A percentile compares a stretch with the other conserved stretches of the same genome.
Conservation (phyloP, 495 filamentous ascomycete species). For the Parathielavia hyrcaniae region DNA sequence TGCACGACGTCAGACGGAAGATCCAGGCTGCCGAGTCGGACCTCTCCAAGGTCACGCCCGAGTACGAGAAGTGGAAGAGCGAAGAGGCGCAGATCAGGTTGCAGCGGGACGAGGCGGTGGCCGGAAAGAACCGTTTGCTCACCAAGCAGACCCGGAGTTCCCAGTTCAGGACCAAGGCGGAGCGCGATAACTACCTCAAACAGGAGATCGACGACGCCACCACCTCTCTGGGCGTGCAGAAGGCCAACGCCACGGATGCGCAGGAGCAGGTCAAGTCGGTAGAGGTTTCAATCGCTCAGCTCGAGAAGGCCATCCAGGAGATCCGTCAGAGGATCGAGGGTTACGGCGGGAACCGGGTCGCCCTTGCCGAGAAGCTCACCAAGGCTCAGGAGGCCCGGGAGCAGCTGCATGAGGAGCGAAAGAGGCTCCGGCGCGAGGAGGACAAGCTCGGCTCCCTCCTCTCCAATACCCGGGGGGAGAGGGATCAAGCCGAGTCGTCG, state of each 20-base stretch:
- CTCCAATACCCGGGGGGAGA: conserved; percentile 64
- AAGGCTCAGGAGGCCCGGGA: conserved; percentile 76
- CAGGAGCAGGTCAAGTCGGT: conserved; percentile 77
- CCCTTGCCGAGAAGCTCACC: conserved; percentile 64
- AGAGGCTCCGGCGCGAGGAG: conserved; percentile 86
- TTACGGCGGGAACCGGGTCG: conserved; percentile 64
- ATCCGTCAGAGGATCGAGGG: conserved; percentile 71
- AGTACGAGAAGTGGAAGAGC: conserved; percentile 64
- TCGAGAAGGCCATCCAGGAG: conserved; percentile 66
- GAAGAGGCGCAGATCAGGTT: conserved; percentile 64
- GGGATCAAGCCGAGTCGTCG: conserved; percentile 65
- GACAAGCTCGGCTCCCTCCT: conserved; percentile 74
- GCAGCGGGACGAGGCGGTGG: conserved; percentile 69
- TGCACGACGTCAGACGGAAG: conserved; percentile 64
- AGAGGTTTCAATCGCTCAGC: conserved; percentile 58
- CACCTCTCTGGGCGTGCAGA: conserved; percentile 65
- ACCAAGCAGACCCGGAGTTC: conserved; percentile 91
- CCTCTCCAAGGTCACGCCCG: conserved; percentile 62
- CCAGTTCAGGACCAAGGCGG: conserved; percentile 78
- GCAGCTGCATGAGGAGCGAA: conserved; percentile 76
- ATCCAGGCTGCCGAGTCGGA: conserved; percentile 73
- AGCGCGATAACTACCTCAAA: conserved; percentile 78
- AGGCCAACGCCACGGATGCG: conserved; percentile 72
- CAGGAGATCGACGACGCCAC: conserved; percentile 78
- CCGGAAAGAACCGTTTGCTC: conserved; percentile 70